Base-by-base conservation (phyloP, 495 filamentous ascomycete species). In the Aspergillus bertholletiae region DNA sequence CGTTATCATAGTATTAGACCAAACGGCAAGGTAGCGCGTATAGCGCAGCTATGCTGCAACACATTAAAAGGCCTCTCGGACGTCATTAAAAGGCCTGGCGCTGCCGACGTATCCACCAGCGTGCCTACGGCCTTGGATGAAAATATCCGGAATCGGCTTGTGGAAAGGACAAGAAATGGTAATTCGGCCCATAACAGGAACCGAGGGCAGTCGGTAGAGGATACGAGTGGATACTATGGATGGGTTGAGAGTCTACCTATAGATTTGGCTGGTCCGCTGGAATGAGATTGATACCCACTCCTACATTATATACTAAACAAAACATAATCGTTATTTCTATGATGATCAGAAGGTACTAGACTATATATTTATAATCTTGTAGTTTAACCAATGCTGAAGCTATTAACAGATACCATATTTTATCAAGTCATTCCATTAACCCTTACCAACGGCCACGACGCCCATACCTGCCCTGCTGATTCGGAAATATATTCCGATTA, bases 191-290 rank as follows among this genome's bases (percentile, higher is more conserved):
- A 12, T n/a, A 27, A 53, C 30, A 30, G 34, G 12, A 39, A 23
- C 24, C 21, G 7, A 5, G 20, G 2, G n/a, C 32, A 41, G 20
- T 30, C 17, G 2, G 11, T 44, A 4, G 24, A 30, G 13, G 24
- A 39, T 27, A 28, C 13, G 15, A 13, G 26, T 13, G 40, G n/a
- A 11, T 46, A 26, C 17, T 45, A 57, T 23, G 53, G 27, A 7
- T 63, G 60, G 56, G 17, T 62, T 47, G 56, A 59, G 21, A 62
- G 60, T 37, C 23, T 59, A 15, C 60, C 60, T 2, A 15, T 51
- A 0, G 58, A 61, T 35, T 44, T 57, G 34, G 51, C n/a, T 17
- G 53, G 28, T 2, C 32, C 21, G 17, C 12, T 56, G 8, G 46
- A 43, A 21, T 56, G 45, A 55, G 41, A 24, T 3, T 22, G 48